A percentile compares a stretch with the other conserved stretches of the same genome.
Conservation (phyloP, 331 rosid genomes). For the Acacia pycnantha region DNA sequence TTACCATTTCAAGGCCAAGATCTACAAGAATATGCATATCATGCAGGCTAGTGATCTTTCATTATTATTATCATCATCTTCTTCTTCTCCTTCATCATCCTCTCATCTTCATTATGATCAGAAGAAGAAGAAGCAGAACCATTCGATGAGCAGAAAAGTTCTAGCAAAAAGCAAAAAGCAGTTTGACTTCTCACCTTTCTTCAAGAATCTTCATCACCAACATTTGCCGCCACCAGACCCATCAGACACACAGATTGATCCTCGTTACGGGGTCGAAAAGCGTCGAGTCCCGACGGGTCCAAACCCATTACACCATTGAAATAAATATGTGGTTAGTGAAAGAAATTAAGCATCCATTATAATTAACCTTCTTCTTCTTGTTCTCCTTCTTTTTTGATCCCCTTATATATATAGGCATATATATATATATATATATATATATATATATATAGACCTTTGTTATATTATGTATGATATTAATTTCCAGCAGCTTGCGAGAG, state of each 20-base stretch:
- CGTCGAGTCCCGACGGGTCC: conserved; percentile 96
- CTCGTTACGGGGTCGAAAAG: conserved; percentile 85
- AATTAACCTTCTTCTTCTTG: neutral
- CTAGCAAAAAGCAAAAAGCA: conserved; percentile 46
- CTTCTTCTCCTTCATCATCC: neutral
- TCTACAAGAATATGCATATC: conserved; percentile 37
- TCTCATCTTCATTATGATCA: conserved; percentile 15
- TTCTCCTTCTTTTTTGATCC: neutral
- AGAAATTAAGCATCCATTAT: neutral
- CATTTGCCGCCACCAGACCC: conserved; percentile 23
- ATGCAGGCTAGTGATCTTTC: conserved; percentile 29
- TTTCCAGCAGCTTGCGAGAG: neutral
- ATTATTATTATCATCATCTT: conserved; percentile 21
- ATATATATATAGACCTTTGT: conserved; percentile 14
- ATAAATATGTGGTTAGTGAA: conserved; percentile 18
- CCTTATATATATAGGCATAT: neutral
- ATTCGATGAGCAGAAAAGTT: conserved; percentile 58
- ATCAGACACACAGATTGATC: conserved; percentile 53
- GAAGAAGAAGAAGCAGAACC: neutral
- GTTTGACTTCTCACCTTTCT: conserved; percentile 74
- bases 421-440: neutral
- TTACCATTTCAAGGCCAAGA: conserved; percentile 45
- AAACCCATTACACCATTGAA: conserved; percentile 89
- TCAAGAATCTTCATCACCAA: conserved; percentile 34
- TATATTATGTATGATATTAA: conserved; percentile 15